A percentile compares a stretch with the other conserved stretches of the same genome.
These are phyloP conservation scores for Kurtzmaniella natalensis DNA, from an alignment of 1,139 yeast species.

Conservation along the genomic window DNA sequence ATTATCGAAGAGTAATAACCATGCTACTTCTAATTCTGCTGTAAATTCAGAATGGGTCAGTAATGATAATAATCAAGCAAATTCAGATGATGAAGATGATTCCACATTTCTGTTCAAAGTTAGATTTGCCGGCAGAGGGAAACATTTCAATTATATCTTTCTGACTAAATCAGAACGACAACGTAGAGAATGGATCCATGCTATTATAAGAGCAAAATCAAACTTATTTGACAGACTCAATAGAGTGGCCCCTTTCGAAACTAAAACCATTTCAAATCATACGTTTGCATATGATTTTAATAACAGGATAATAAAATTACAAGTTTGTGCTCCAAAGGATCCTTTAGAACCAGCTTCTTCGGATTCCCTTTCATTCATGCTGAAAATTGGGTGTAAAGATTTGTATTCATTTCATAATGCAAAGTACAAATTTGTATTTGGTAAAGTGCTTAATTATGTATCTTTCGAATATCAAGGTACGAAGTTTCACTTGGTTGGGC, in stretches of 20 bases:
- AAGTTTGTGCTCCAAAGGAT: slow-evolving; percentile 59
- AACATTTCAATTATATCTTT: slow-evolving; percentile 47
- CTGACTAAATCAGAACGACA: slow-evolving; percentile 52
- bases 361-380: slow-evolving; percentile 20
- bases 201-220: slow-evolving; percentile 52
- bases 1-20: too few relatives aligned
- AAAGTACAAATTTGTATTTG: slow-evolving; percentile 22
- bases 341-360: slow-evolving; percentile 49
- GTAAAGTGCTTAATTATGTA: slow-evolving; percentile 25
- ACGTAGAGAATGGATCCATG: slow-evolving; percentile 56
- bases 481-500: slow-evolving; percentile 30
- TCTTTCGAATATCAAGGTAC: slow-evolving; percentile 23
- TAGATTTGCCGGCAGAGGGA: slow-evolving; percentile 44
- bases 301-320: slow-evolving; percentile 52
- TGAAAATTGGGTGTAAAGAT: slow-evolving; percentile 23
- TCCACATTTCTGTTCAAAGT: slow-evolving; percentile 35
- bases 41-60: background rate
- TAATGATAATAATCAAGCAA: background rate
- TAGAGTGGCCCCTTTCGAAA: slow-evolving; percentile 50
- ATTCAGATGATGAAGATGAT: slow-evolving; percentile 29
- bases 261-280: slow-evolving; percentile 52
- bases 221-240: slow-evolving; percentile 43
- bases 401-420: slow-evolving; percentile 22
- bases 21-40: too few relatives aligned
- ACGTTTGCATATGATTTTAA: slow-evolving; percentile 62